Evolutionary conservation across 352 stramenopile species (phyloP), one percentile per base, ranked within the genome.

Genomic region (Phytopythium sindhum): DNA sequence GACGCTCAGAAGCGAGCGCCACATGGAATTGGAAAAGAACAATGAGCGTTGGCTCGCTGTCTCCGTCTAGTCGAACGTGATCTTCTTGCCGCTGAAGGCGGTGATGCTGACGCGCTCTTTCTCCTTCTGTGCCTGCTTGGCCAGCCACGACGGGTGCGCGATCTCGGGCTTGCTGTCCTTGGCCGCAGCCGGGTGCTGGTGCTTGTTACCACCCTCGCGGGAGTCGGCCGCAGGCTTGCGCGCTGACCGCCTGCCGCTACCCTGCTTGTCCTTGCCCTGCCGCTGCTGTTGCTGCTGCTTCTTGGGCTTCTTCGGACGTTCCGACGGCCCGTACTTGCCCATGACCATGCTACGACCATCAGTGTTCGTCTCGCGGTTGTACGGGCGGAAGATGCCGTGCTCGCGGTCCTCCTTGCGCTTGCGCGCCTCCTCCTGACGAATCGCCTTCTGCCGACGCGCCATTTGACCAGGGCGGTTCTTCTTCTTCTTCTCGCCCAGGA

Each of bases 71-170:
- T 83, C 73, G 67, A 95, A 95, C 33, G 80, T 88, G 64, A 95
- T 91, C 71, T 95, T 95, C 72, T 92, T 93, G 66, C 86, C 86
- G 23, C 69, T 75, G 60, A 91, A 93, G 42, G 75, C 79, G 8
- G 74, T 70, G 67, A 95, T 81, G 56, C 70, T 77, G 15, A 81
- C 67, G 63, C 89, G 89, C 66, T 90, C 74, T 69, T 95, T 95
- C 63, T 90, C 84, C 63, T 95, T 95, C 57, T 86, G 74, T 58
- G 79, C 75, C 62, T 93, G 86, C 64, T 95, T 95, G n/a, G 86
- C 86, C 48, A 90, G 53, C 86, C 86, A 90, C 64, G 79, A 89
- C 58, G 81, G 81, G 48, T 89, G 79, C 56, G 81, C 77, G 51
- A 68, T 56, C 47, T 78, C 68, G 33, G 70, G 60, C 23, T 55